Evolutionary conservation across 176 grass and related monocot genomes (phyloP), one percentile per base, ranked within the genome.

Genomic region (Paspalum notatum): DNA sequence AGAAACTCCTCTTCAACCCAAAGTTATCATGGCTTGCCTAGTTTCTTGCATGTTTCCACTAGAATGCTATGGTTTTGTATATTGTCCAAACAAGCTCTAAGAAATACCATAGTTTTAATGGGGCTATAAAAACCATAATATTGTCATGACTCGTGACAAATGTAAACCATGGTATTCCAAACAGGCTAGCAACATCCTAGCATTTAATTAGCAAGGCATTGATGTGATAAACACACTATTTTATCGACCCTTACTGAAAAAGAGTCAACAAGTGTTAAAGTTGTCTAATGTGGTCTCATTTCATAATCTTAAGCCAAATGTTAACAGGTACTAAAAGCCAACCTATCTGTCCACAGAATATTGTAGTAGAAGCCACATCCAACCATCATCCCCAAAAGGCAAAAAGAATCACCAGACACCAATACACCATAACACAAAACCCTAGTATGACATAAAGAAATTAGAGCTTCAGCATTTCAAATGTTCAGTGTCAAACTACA

Each of bases 311-410:
- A 77, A 49, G 41, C 25, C 43, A 38, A 68, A 26, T 37, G 10
- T 20, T 68, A 45, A 10, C 41, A 46, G 46, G n/a, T 65, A 73
- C 59, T 17, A 80, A 73, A 55, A 65, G 43, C 5, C 63, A 25
- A 74, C 39, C 49, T 56, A 3, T 70, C 4, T 66, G 50, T 57
- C 59, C 68, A 46, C 51, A 61, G 48, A 39, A 80, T 25, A 74
- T 66, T 66, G 60, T 7, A 40, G 50, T 48, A 80, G 49, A 80
- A 66, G 22, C 48, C 54, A 80, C 67, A 53, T 46, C 61, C 58
- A 5, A 73, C 57, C 47, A 80, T 15, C 54, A 57, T 66, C 59
- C 63, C 7, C 5, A 22, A 25, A 66, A 66, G 38, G 12, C 5
- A 32, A 62, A 62, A 61, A n/a, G 6, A 49, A 0, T 8, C 67